Base-by-base conservation (phyloP, 495 filamentous ascomycete species). In the Acidiella bohemica region DNA sequence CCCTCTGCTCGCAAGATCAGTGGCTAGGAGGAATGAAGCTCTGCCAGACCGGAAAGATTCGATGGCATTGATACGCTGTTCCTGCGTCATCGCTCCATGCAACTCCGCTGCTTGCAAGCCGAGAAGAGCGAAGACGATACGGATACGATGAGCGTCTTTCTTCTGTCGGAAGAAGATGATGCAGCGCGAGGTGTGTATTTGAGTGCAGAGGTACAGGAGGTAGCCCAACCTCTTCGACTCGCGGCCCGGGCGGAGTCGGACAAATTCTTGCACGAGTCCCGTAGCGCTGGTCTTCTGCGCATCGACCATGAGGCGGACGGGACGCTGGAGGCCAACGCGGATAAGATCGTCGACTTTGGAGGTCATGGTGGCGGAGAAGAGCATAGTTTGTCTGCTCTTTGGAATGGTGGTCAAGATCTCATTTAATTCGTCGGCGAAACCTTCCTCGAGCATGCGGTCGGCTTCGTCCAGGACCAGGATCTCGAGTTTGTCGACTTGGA, bases 321-420 rank as follows among this genome's bases (percentile, higher is more conserved):
- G 90, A 38, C 80, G 72, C 58, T 86, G 88, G 34, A 99, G 61
- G 14, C 90, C 92, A 4, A 84, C 77, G 12, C 87, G 80, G 53
- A 99, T 84, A 11, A 99, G 78, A 51, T 81, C 82, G 60, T 96
- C 90, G 31, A 99, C 86, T 1, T 78, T 77, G 31, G 84, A 84
- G 0, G 90, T 96, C 90, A 99, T 99, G 14, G 90, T 99, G 20
- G 90, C 90, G 5, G 92, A 96, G 70, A 97, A 97, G 24, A 99
- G 71, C 90, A 99, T 96, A 0, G 90, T 99, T 60, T 99, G 90
- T 27, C 92, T 67, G 2, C 81, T 85, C 61, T 92, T 94, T 28
- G 92, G 92, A 22, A 99, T 79, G 0, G 84, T 90, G 12, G 80
- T 86, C 14, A 99, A 66, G 50, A 99, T 95, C 61, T 96, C 87